phyloP scores from a whole-genome alignment of 2,329 filamentous ascomycete species.

The Apiospora rasikravindrae region DNA sequence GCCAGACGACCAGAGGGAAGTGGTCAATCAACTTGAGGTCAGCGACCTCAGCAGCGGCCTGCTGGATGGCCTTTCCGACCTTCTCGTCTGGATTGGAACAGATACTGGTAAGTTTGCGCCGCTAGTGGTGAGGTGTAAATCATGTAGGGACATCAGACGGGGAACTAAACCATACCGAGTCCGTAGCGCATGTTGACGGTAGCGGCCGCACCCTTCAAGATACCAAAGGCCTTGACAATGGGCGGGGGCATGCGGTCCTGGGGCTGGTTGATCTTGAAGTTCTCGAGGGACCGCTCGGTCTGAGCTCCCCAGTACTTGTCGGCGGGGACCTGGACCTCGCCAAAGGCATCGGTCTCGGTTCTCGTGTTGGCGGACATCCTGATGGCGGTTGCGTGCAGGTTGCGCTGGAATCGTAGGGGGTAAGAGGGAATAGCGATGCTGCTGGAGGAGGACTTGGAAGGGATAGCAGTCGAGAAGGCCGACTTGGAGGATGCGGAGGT shows the following conservation, averaged over 20 bases:
- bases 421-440: constrained; percentile 22
- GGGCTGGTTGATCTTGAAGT: constrained; percentile 99
- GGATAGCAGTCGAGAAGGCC: constrained; percentile 28
- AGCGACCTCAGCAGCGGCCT: constrained; percentile 92
- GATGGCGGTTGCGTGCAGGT: constrained; percentile 51
- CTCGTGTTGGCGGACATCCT: constrained; percentile 65
- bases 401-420: constrained; percentile 39
- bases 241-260: constrained; percentile 97
- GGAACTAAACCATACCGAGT: constrained; percentile 63
- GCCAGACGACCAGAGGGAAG: constrained; percentile 99
- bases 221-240: constrained; percentile 91
- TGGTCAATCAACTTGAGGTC: constrained; percentile 93
- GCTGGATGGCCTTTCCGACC: constrained; percentile 89
- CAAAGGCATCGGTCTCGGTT: constrained; percentile 96
- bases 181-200: constrained; percentile 95
- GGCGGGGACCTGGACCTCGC: constrained; percentile 87
- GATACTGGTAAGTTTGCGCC: constrained; percentile 17
- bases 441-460: constrained; percentile 25
- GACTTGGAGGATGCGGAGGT: constrained; percentile 27
- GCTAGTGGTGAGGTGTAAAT: background rate
- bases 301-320: constrained; percentile 99
- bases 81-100: constrained; percentile 69
- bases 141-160: constrained; percentile 22
- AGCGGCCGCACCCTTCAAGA: constrained; percentile 95
- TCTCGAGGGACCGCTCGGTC: constrained; percentile 93